Evolutionary conservation across 2,329 filamentous ascomycete species (phyloP).

Genomic region (Cercospora sp.): DNA sequence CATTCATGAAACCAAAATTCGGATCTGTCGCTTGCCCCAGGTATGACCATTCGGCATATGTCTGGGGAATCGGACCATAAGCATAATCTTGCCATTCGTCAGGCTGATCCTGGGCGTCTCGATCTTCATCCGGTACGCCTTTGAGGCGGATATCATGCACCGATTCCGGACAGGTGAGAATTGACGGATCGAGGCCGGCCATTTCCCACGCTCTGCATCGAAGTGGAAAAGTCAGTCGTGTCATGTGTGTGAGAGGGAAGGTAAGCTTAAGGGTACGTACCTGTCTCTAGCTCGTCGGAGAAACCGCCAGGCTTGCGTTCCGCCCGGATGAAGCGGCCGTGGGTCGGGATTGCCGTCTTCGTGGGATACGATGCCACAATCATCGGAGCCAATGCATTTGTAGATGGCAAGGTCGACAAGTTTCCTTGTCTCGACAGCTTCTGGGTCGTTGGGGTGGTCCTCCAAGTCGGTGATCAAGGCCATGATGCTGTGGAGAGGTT

Average conservation of each 20-base stretch:
- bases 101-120: constrained; percentile 20
- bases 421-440: constrained; percentile 26
- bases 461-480: constrained; percentile 30
- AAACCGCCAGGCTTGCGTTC: constrained; percentile 29
- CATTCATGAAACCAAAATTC: constrained; percentile 26
- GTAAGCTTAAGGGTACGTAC: constrained; percentile 8
- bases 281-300: constrained; percentile 25
- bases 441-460: constrained; percentile 25
- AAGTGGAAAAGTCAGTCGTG: neutral
- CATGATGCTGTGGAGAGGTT: constrained; percentile 32
- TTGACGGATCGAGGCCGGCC: constrained; percentile 27
- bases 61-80: constrained; percentile 26
- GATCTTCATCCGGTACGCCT: constrained; percentile 24
- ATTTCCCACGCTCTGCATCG: constrained; percentile 26
- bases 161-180: constrained; percentile 25
- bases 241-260: neutral
- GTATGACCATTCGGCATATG: constrained; percentile 25
- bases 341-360: constrained; percentile 26
- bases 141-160: constrained; percentile 25
- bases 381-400: constrained; percentile 27
- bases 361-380: constrained; percentile 25
- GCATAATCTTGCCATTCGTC: constrained; percentile 27
- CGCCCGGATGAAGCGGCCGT: constrained; percentile 25
- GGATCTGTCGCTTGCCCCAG: constrained; percentile 25
- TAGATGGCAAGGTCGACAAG: constrained; percentile 28